Evolutionary conservation across 345 rosid species (phyloP).

Genomic region (Orychophragmus violaceus): DNA sequence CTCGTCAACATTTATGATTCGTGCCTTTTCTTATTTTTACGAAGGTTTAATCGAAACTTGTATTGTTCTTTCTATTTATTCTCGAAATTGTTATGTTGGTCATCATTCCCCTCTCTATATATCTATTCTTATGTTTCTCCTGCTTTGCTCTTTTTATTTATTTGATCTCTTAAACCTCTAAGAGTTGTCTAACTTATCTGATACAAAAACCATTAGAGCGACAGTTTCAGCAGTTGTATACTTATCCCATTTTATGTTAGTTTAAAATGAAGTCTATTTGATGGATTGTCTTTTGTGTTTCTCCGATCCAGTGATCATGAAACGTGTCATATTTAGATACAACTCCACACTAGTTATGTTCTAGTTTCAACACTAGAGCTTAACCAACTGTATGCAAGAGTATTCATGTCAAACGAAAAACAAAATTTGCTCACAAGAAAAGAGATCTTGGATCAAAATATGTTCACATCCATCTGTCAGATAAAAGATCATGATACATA

Average conservation of each 20-base stretch:
- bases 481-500: too few species aligned
- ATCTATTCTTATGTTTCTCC: background rate
- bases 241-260: background rate
- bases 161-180: background rate
- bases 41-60: constrained; percentile 21
- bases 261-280: background rate
- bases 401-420: background rate
- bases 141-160: background rate
- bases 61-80: background rate
- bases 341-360: background rate
- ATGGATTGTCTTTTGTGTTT: background rate
- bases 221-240: background rate
- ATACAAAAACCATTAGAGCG: background rate
- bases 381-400: background rate
- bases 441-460: background rate
- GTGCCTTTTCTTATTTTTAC: constrained; percentile 22
- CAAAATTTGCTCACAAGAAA: background rate
- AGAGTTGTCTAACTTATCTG: background rate
- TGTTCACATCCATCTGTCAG: background rate
- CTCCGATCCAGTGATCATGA: background rate
- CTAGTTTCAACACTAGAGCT: background rate
- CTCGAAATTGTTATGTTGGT: constrained; percentile 1
- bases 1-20: constrained; percentile 1
- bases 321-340: background rate
- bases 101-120: background rate